Percentiles rank a stretch among this genome's conserved stretches.
Evolutionary conservation across 345 rosid genomes (phyloP).

Genomic region (Aurinia saxatilis): DNA sequence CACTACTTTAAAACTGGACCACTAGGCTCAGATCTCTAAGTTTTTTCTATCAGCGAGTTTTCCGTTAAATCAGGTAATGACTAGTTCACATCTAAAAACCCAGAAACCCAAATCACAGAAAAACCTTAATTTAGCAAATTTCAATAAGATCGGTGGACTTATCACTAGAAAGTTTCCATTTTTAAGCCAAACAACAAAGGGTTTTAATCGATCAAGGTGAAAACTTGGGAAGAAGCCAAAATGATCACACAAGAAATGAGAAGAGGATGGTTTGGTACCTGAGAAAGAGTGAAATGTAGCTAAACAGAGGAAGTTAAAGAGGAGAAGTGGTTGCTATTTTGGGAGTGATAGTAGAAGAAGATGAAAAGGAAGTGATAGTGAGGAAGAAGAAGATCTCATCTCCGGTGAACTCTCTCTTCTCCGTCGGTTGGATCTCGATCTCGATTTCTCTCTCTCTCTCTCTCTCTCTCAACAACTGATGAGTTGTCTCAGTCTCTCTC

Average conservation of each 20-base stretch:
- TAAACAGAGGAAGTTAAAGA: background rate
- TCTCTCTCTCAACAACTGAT: slow-evolving; percentile 14
- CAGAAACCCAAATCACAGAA: too few species aligned
- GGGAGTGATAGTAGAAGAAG: slow-evolving; percentile 26
- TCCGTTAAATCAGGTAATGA: background rate
- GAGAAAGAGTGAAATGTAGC: slow-evolving; percentile 18
- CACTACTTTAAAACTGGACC: slow-evolving; percentile 1
- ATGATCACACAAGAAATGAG: slow-evolving; percentile 7
- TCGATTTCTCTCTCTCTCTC: slow-evolving; percentile 1
- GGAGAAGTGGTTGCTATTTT: slow-evolving; percentile 14
- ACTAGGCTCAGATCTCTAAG: slow-evolving; percentile 25
- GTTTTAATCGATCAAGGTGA: background rate
- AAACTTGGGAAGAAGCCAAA: slow-evolving; percentile 4
- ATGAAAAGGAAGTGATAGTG: slow-evolving; percentile 16
- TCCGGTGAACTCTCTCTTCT: slow-evolving; percentile 12
- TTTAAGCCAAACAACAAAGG: background rate
- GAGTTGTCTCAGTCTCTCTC: slow-evolving; percentile 26
- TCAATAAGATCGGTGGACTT: too few species aligned
- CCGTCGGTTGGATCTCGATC: slow-evolving; percentile 30
- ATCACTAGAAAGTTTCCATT: background rate
- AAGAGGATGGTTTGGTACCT: slow-evolving; percentile 14
- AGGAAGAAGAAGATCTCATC: slow-evolving; percentile 21
- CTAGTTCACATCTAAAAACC: background rate
- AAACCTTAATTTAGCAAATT: too few species aligned
- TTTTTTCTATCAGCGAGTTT: background rate